Evolutionary conservation across 1,139 yeast genomes (phyloP), one percentile per base, ranked within the genome.

Genomic region (Saccharomyces hybrid): DNA sequence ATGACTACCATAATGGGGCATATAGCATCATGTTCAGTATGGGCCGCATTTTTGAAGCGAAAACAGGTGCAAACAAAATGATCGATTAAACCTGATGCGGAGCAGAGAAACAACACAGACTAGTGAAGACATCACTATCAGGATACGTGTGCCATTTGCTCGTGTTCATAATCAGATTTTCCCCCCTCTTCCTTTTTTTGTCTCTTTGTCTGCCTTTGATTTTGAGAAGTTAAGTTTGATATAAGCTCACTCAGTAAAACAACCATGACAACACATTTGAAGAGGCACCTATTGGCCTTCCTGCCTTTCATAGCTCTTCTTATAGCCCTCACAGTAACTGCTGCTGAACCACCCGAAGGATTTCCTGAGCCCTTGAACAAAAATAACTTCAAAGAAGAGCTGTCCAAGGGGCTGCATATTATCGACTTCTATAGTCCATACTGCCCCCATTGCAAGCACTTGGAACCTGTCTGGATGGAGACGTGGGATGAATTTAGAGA

Each of bases 391-490:
- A 81, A 81, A 59, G 58, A 64, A 16, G 66, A 68, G 7, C 67
- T 84, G 2, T 63, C 76, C 16, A 66, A 72, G 9, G 80, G 80
- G 13, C 68, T 83, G 27, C 80, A 85, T 51, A 69, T 82, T 53
- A 81, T 84, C 14, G 88, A 84, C 65, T 85, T 85, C 65, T 85
- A 68, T 63, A 82, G 88, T 27, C 91, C 91, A 0, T 81, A 80
- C 62, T 86, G 95, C 65, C 65, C 70, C 13, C 93, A 85, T 67
- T 86, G 95, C 70, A 78, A 75, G 59, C 73, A 72, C 9, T 72
- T 86, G 56, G 86, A 83, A 2, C 91, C 91, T 6, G 75, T 69
- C 3, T 85, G 89, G 89, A 77, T 79, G 53, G 71, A 75, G 53
- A 76, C 89, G 0, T 84, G 80, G 71, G 60, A 71, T 26, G 67